Percentiles rank a stretch among this genome's conserved stretches.
phyloP scores from a whole-genome alignment of 2,329 filamentous ascomycete genomes.

The Zalaria sp. region DNA sequence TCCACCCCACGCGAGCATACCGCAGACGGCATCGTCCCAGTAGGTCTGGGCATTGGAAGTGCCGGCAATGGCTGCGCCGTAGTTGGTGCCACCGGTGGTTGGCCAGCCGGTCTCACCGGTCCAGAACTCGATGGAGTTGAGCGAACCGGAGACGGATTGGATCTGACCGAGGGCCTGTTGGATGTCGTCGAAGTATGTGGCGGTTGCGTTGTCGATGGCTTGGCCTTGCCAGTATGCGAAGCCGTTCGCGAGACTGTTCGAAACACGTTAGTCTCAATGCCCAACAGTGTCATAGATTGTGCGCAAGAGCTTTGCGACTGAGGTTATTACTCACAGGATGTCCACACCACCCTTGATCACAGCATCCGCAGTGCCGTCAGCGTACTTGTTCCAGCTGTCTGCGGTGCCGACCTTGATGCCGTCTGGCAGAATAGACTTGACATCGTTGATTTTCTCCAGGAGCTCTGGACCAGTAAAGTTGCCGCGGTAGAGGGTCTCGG shows the following conservation, averaged over 20 bases:
- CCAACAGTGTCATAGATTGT: too few relatives aligned
- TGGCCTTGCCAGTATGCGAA: constrained; percentile 62
- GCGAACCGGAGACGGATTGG: constrained; percentile 40
- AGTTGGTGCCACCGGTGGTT: constrained; percentile 46
- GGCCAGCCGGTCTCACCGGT: constrained; percentile 59
- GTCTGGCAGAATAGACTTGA: constrained; percentile 40
- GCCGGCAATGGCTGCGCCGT: constrained; percentile 46
- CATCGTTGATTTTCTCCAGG: constrained; percentile 45
- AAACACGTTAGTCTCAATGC: not conserved
- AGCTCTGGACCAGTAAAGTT: constrained; percentile 50
- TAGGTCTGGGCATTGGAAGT: constrained; percentile 44
- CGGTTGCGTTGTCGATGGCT: constrained; percentile 41
- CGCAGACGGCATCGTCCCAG: constrained; percentile 49
- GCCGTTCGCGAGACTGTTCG: constrained; percentile 44
- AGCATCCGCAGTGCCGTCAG: constrained; percentile 52
- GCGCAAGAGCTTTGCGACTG: too few relatives aligned
- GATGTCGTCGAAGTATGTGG: constrained; percentile 54
- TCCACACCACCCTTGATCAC: constrained; percentile 46
- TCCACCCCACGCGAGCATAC: constrained; percentile 48
- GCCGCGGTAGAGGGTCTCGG: constrained; percentile 55
- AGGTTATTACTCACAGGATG: constrained; percentile 32
- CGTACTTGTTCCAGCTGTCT: constrained; percentile 60
- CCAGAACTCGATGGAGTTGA: constrained; percentile 47
- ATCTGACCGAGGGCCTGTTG: constrained; percentile 49
- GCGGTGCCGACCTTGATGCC: constrained; percentile 50